These are phyloP conservation scores for Borovskyia barvae DNA, from an alignment of 208 protist species.

Conservation along the genomic window DNA sequence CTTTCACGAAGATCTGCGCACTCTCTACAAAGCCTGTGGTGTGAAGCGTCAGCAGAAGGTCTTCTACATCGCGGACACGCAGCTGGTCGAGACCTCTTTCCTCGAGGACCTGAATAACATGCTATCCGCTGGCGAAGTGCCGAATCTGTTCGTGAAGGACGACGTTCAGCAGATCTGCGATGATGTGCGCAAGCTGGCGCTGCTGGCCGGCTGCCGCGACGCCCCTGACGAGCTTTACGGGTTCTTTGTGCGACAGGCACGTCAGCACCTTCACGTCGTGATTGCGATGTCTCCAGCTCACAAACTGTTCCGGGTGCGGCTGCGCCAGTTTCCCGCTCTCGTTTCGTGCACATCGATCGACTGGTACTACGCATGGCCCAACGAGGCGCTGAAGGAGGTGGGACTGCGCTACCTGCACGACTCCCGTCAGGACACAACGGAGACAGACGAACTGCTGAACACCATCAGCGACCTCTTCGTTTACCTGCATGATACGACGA, in stretches of 20 bases:
- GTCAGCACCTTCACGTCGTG: conserved; percentile 95
- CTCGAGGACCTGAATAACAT: conserved; percentile 98
- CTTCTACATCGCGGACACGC: conserved; percentile 98
- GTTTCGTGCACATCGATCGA: conserved; percentile 98
- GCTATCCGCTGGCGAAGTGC: conserved; percentile 97
- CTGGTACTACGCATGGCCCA: conserved; percentile 98
- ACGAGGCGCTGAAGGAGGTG: conserved; percentile 95
- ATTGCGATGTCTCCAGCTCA: conserved; percentile 98
- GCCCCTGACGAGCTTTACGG: conserved; percentile 92
- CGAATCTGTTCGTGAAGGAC: conserved; percentile 97
- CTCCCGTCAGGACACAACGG: conserved; percentile 73
- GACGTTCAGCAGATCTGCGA: conserved; percentile 94
- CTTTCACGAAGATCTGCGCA: conserved; percentile 97
- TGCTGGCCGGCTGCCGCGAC: conserved; percentile 84
- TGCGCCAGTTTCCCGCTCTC: conserved; percentile 98
- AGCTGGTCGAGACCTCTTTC: conserved; percentile 96
- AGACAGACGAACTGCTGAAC: conserved; percentile 82
- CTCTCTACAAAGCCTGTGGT: conserved; percentile 94
- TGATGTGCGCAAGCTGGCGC: conserved; percentile 89
- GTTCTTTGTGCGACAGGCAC: conserved; percentile 96
- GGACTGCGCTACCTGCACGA: conserved; percentile 83
- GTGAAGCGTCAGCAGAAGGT: conserved; percentile 94
- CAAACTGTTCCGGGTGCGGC: conserved; percentile 93
- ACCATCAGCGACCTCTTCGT: conserved; percentile 93
- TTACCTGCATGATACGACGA: conserved; percentile 92